Percentiles rank a stretch among this genome's conserved stretches.
phyloP scores from a whole-genome alignment of 768 basidiomycete species.

The Pleurotus giganteus region DNA sequence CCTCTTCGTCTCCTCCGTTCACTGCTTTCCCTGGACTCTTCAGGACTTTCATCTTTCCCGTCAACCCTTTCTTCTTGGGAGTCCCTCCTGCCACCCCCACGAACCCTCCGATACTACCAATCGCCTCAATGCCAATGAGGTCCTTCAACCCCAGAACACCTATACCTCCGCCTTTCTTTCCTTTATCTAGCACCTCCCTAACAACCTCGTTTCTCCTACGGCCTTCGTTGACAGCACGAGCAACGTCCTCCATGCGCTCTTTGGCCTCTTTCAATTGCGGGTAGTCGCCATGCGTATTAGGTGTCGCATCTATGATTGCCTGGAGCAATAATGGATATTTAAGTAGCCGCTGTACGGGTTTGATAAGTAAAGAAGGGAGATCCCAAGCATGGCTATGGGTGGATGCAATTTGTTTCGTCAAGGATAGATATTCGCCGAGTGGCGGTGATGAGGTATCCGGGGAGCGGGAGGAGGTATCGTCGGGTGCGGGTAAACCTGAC shows the following conservation, averaged over 20 bases:
- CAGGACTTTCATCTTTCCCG: slow-evolving; percentile 57
- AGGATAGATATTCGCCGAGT: slow-evolving; percentile 62
- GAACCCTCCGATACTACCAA: slow-evolving; percentile 19
- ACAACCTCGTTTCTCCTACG: slow-evolving; percentile 76
- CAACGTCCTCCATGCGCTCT: slow-evolving; percentile 66
- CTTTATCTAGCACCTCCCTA: slow-evolving; percentile 62
- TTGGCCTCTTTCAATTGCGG: slow-evolving; percentile 51
- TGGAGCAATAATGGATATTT: slow-evolving; percentile 89
- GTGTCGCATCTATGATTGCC: slow-evolving; percentile 75
- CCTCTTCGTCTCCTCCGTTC: slow-evolving; percentile 16
- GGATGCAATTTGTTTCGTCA: slow-evolving; percentile 64
- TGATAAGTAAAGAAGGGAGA: slow-evolving; percentile 90
- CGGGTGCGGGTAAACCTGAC: not conserved
- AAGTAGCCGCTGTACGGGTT: slow-evolving; percentile 93
- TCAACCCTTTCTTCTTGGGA: slow-evolving; percentile 30
- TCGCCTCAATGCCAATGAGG: slow-evolving; percentile 4
- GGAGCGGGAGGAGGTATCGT: slow-evolving; percentile 45
- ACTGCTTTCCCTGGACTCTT: slow-evolving; percentile 26
- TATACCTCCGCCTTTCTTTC: slow-evolving; percentile 34
- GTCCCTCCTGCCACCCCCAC: slow-evolving; percentile 13
- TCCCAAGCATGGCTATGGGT: slow-evolving; percentile 89
- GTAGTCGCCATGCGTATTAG: slow-evolving; percentile 66
- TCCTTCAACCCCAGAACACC: slow-evolving; percentile 6
- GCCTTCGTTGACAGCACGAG: slow-evolving; percentile 76
- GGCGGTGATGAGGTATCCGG: slow-evolving; percentile 48